Percentiles rank a stretch among this genome's conserved stretches.
phyloP scores from a whole-genome alignment of 108 stramenopile species.

The Cylindrotheca fusiformis region DNA sequence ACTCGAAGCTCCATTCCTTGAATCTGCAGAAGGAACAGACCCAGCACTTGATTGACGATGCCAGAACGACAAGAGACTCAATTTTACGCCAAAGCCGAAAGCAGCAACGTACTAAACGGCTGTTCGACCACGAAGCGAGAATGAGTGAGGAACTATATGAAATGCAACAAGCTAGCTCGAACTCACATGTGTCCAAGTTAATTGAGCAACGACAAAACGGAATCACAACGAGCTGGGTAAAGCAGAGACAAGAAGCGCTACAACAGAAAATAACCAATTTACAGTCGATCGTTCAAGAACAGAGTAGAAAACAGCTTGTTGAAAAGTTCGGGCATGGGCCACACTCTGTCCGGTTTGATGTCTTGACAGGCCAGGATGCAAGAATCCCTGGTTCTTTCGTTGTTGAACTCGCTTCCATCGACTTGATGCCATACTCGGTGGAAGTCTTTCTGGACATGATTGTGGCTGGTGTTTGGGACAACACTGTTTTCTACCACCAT shows the following conservation, averaged over 20 bases:
- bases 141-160: constrained; percentile 35
- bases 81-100: constrained; percentile 1
- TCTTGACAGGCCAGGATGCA: constrained; percentile 15
- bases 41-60: constrained; percentile 6
- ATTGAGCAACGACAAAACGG: constrained; percentile 13
- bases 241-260: constrained; percentile 41
- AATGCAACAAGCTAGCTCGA: neutral
- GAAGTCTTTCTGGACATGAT: constrained; percentile 76
- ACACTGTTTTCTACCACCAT: constrained; percentile 59
- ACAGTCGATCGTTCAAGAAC: constrained; percentile 21
- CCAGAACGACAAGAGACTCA: neutral
- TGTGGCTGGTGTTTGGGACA: constrained; percentile 49
- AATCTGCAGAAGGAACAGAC: constrained; percentile 8
- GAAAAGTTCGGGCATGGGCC: constrained; percentile 63
- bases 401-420: constrained; percentile 56
- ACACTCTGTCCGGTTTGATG: constrained; percentile 48
- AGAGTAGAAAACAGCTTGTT: constrained; percentile 35
- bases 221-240: constrained; percentile 32
- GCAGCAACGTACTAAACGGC: constrained; percentile 13
- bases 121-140: constrained; percentile 26
- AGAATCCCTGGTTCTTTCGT: constrained; percentile 29
- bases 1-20: constrained; percentile 11
- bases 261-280: constrained; percentile 25
- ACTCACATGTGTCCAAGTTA: neutral
- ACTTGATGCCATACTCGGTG: constrained; percentile 69